Percentiles rank a stretch among this genome's conserved stretches.
These are phyloP conservation scores for Acacia crassicarpa DNA, from an alignment of 306 rosid species.

Conservation along the genomic window DNA sequence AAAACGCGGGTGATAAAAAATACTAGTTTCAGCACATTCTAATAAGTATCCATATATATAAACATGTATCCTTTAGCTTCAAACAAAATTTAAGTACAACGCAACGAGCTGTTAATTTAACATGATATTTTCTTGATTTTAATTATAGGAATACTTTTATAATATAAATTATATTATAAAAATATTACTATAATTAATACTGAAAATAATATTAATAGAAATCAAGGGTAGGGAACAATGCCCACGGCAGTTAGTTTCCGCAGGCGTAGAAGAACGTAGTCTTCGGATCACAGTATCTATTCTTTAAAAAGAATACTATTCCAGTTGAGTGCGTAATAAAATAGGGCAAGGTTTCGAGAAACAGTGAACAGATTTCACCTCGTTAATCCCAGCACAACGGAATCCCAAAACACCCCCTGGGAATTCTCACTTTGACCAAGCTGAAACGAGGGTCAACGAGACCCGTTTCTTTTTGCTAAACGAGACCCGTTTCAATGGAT, in stretches of 20 bases:
- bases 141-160: no score
- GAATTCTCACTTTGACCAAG: neutral
- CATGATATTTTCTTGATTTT: no score
- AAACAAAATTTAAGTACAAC: no score
- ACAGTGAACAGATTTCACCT: neutral
- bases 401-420: slow-evolving; percentile 18
- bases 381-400: slow-evolving; percentile 16
- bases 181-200: no score
- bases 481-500: neutral
- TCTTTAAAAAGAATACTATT: neutral
- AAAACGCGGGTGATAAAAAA: no score
- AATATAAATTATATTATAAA: no score
- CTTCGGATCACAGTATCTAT: neutral
- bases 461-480: neutral
- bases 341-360: neutral
- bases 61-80: no score
- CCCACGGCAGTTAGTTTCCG: neutral
- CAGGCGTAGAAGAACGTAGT: neutral
- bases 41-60: no score
- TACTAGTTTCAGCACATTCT: no score
- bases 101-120: neutral
- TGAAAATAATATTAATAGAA: neutral
- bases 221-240: no score
- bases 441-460: slow-evolving; percentile 2
- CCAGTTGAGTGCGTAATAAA: neutral